Evolutionary conservation across 306 rosid genomes (phyloP).

Genomic region (Mimosa pudica): DNA sequence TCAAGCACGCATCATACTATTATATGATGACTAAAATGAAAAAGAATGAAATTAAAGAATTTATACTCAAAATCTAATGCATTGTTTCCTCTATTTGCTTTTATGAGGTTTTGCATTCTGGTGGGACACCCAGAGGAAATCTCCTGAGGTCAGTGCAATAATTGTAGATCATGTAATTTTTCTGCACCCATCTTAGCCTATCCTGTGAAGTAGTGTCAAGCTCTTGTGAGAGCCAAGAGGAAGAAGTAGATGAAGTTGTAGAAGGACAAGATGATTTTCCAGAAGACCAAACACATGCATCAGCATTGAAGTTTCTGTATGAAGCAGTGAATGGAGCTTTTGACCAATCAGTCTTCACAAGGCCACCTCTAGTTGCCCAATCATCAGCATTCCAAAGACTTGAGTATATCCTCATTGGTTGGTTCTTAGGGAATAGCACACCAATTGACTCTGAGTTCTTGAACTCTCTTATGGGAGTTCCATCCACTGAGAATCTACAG

Average conservation of each 20-base stretch:
- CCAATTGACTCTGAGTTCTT: constrained; percentile 60
- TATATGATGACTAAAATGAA: background rate
- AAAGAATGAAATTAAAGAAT: constrained; percentile 23
- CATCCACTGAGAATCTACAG: constrained; percentile 73
- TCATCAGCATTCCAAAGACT: constrained; percentile 82
- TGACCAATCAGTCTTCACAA: constrained; percentile 70
- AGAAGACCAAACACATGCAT: constrained; percentile 58
- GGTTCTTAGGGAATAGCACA: constrained; percentile 69
- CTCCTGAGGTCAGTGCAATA: constrained; percentile 60
- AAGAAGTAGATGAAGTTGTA: background rate
- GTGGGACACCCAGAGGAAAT: constrained; percentile 67
- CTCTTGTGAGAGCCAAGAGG: constrained; percentile 52
- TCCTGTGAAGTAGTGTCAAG: constrained; percentile 44
- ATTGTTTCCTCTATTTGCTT: constrained; percentile 19
- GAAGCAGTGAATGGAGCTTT: constrained; percentile 74
- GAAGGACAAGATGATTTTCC: constrained; percentile 56
- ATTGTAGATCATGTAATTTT: constrained; percentile 69
- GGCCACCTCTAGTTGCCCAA: constrained; percentile 88
- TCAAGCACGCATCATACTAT: background rate
- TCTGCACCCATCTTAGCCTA: constrained; percentile 60
- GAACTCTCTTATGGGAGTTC: constrained; percentile 76
- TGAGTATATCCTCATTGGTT: constrained; percentile 69
- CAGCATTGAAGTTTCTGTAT: constrained; percentile 60
- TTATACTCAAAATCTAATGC: background rate
- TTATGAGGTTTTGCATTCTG: constrained; percentile 50